Base-by-base conservation (phyloP, 441 rosid genomes). In the Melastoma candidum region DNA sequence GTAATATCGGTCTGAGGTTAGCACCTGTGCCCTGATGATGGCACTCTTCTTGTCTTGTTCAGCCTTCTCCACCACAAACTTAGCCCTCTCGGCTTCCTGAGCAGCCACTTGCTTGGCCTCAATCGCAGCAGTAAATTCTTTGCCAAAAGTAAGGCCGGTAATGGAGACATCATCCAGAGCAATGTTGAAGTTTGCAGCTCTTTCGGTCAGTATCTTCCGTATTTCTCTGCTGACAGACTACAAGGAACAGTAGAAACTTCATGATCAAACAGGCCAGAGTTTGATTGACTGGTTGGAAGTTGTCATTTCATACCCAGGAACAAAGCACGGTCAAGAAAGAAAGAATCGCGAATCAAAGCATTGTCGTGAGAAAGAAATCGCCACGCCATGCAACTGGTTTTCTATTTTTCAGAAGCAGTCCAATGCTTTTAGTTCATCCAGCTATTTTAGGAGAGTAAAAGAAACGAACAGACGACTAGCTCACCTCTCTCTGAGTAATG, bases 61-160 rank as follows among this genome's bases (percentile, higher is more conserved):
- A 39, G 95, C 97, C 61, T 89, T 89, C 61, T 89, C 95, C 12
- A 84, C 96, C 1, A 87, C 80, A 62, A 81, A 90, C 66, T 84
- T 87, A 36, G 96, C 97, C 61, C 95, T 71, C 76, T 83, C 95
- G 53, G 92, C 96, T 59, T 87, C 97, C 70, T 90, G 97, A 14
- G 95, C 97, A 0, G 96, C 95, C 59, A 90, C 96, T 63, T 90
- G 96, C 50, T 87, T 90, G 39, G 96, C 87, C 66, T 90, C 96
- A 58, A 90, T 90, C 32, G 96, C 96, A 64, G 92, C 89, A 0
- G 95, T 90, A 60, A 87, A 90, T 74, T 90, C 97, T 70, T 67
- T 90, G 49, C 96, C 96, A 44, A 90, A 90, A 49, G 97, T 90
- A 64, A 90, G 80, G 74, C 70, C 76, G 0, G 95, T 90, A 59